A percentile compares a stretch with the other conserved stretches of the same genome.
phyloP scores from a whole-genome alignment of 2,329 filamentous ascomycete species.

The Colletotrichum sp. region DNA sequence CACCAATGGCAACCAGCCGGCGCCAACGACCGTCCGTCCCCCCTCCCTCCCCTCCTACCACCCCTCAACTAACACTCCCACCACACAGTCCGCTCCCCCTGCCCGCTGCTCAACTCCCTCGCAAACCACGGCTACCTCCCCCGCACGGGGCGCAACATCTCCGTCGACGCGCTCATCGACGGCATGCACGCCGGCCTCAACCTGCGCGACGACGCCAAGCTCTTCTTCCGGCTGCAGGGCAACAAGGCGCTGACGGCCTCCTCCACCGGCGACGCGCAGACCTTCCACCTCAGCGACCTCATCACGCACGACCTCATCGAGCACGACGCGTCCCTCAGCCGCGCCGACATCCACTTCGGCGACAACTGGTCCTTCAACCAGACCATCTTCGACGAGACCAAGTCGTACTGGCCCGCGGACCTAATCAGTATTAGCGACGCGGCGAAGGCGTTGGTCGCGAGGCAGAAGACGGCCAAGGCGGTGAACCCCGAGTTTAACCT shows the following conservation, averaged over 20 bases:
- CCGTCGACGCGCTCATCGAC: slow-evolving; percentile 20
- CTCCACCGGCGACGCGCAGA: slow-evolving; percentile 2
- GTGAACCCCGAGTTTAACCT: slow-evolving; percentile 27
- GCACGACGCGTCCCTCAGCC: slow-evolving; percentile 19
- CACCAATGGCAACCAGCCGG: not conserved
- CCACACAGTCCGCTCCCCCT: slow-evolving; percentile 14
- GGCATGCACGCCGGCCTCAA: slow-evolving; percentile 17
- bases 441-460: slow-evolving; percentile 28
- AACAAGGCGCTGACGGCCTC: slow-evolving; percentile 9
- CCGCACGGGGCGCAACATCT: slow-evolving; percentile 26
- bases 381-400: slow-evolving; percentile 26
- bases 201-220: slow-evolving; percentile 18
- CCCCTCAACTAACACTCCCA: not conserved
- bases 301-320: slow-evolving; percentile 23
- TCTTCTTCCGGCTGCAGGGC: slow-evolving; percentile 15
- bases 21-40: not conserved
- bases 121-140: slow-evolving; percentile 32
- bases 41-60: too few species aligned
- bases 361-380: slow-evolving; percentile 33
- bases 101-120: slow-evolving; percentile 27
- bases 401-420: not conserved
- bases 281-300: slow-evolving; percentile 29
- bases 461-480: slow-evolving; percentile 20
- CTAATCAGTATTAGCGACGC: slow-evolving; percentile 16
- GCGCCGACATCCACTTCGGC: slow-evolving; percentile 30